Percentiles rank a stretch among this genome's conserved stretches.
phyloP scores from a whole-genome alignment of 441 rosid species.

The Iberis amara region DNA sequence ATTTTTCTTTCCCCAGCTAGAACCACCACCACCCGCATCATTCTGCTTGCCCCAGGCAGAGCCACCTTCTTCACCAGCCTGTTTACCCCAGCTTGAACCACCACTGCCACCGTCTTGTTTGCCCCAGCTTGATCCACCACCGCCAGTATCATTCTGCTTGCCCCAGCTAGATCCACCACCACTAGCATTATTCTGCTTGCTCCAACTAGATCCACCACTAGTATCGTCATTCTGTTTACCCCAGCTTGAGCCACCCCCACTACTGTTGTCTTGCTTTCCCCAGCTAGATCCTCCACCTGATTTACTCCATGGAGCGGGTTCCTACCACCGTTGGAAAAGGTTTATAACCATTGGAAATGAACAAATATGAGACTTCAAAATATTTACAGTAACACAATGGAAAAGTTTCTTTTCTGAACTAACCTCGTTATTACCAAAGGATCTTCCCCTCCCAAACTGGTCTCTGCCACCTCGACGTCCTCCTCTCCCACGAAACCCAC shows the following conservation, averaged over 20 bases:
- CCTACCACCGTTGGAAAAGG: conserved; percentile 27
- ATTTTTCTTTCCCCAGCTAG: no score
- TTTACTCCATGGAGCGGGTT: conserved; percentile 27
- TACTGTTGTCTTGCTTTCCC: conserved; percentile 28
- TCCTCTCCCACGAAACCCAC: conserved; percentile 49
- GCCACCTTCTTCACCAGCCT: background rate
- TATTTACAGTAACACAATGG: background rate
- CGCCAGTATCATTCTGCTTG: background rate
- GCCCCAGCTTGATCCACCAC: conserved; percentile 15
- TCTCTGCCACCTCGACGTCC: conserved; percentile 45
- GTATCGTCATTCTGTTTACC: conserved; percentile 12
- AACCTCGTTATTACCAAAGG: conserved; percentile 34
- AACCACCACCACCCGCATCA: conserved; percentile 14
- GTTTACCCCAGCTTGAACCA: conserved; percentile 12
- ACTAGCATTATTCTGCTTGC: conserved; percentile 16
- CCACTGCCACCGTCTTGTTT: background rate
- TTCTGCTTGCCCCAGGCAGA: conserved; percentile 4
- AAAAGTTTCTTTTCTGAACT: background rate
- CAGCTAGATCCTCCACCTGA: conserved; percentile 28
- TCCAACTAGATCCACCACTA: conserved; percentile 24
- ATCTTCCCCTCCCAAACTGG: conserved; percentile 50
- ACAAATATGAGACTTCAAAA: conserved; percentile 5
- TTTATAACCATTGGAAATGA: background rate
- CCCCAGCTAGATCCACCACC: background rate
- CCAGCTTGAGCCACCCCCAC: conserved; percentile 29